A percentile compares a stretch with the other conserved stretches of the same genome.
phyloP scores from a whole-genome alignment of 208 protist genomes.

The Pavlovales sp. region DNA sequence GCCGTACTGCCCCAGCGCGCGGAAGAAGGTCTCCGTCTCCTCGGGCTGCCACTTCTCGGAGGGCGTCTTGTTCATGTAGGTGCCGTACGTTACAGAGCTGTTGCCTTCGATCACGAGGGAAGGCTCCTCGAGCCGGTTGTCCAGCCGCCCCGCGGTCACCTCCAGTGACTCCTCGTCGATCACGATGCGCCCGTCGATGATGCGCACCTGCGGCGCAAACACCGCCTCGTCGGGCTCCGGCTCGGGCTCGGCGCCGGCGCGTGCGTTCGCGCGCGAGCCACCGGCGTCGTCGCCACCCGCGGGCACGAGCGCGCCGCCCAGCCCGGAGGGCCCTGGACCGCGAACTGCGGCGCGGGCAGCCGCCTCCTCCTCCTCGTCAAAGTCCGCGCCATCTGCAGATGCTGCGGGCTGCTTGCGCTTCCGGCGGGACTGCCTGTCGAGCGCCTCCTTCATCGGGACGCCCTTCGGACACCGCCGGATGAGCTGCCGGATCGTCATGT shows the following conservation, averaged over 20 bases:
- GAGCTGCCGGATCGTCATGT: background rate
- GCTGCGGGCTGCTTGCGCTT: background rate
- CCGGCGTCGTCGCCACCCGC: too few species aligned
- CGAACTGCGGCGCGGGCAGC: too few species aligned
- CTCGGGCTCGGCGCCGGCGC: too few species aligned
- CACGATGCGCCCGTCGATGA: slow-evolving; percentile 17
- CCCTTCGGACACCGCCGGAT: background rate
- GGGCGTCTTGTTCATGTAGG: slow-evolving; percentile 11
- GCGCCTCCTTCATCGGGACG: background rate
- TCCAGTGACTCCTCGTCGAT: slow-evolving; percentile 24
- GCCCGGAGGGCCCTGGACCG: too few species aligned
- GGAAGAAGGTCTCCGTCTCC: slow-evolving; percentile 19
- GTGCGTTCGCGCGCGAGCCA: too few species aligned
- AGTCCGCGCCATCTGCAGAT: background rate
- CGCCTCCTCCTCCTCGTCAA: background rate
- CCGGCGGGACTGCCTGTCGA: background rate
- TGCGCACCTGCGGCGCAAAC: slow-evolving; percentile 27
- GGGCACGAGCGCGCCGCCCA: too few species aligned
- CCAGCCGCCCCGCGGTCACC: background rate
- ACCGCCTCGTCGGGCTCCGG: background rate
- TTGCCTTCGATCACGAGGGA: background rate
- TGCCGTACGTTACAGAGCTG: background rate
- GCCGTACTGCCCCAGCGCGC: slow-evolving; percentile 10
- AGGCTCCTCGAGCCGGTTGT: background rate
- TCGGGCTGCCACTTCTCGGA: background rate